These are phyloP conservation scores for Penicillium arizonense DNA, from an alignment of 495 filamentous ascomycete species.

Conservation along the genomic window DNA sequence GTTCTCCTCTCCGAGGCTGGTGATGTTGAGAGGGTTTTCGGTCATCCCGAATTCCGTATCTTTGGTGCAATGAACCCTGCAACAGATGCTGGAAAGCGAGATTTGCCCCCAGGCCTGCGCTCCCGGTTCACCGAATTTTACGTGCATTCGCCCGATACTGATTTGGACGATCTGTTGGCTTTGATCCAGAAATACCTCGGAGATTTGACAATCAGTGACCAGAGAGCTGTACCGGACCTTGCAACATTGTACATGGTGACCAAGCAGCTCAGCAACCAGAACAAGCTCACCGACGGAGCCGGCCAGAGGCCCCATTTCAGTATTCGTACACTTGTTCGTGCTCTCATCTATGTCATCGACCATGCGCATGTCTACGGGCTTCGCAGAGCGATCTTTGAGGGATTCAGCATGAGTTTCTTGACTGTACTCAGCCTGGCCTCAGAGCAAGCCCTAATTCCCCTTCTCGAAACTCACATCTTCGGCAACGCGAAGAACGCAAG, in stretches of 20 bases:
- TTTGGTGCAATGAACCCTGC: constrained; percentile 99
- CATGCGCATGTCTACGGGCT: constrained; percentile 85
- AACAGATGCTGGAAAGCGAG: constrained; percentile 93
- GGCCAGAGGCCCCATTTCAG: constrained; percentile 95
- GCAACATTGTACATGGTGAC: constrained; percentile 83
- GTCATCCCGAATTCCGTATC: constrained; percentile 90
- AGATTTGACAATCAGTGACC: constrained; percentile 60
- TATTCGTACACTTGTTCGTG: constrained; percentile 88
- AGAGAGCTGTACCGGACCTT: constrained; percentile 69
- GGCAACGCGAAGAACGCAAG: constrained; percentile 61
- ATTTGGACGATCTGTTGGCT: constrained; percentile 75
- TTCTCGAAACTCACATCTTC: constrained; percentile 81
- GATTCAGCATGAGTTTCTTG: constrained; percentile 97
- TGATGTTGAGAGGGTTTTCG: constrained; percentile 80
- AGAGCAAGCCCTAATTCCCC: constrained; percentile 68
- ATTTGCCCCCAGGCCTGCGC: constrained; percentile 79
- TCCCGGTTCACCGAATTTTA: constrained; percentile 94
- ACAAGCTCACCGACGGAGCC: constrained; percentile 86
- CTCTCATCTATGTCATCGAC: constrained; percentile 80
- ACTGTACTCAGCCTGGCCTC: constrained; percentile 80
- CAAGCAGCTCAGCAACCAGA: constrained; percentile 75
- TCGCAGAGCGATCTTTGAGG: constrained; percentile 84
- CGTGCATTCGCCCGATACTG: constrained; percentile 81
- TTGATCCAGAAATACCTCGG: constrained; percentile 87
- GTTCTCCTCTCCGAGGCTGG: constrained; percentile 90